A percentile compares a stretch with the other conserved stretches of the same genome.
phyloP scores from a whole-genome alignment of 129 eudicot species.

The Flaveria bidentis region DNA sequence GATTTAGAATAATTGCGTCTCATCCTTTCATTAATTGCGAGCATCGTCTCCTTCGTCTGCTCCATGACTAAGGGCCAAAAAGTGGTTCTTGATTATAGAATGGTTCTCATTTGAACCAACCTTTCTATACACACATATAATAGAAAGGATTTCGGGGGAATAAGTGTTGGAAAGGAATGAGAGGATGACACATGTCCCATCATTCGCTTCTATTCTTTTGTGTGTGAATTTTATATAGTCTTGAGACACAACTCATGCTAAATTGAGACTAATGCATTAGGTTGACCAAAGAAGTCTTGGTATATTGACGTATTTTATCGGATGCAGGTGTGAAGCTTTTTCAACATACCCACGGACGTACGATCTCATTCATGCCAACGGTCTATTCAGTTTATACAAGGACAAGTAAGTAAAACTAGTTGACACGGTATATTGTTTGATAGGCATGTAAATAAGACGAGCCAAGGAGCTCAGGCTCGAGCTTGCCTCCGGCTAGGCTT shows the following conservation, averaged over 20 bases:
- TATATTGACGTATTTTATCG: slow-evolving; percentile 7
- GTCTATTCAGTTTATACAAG: slow-evolving; percentile 86
- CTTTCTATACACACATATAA: too few relatives aligned
- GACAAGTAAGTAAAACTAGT: slow-evolving; percentile 60
- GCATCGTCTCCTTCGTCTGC: background rate
- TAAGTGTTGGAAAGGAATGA: too few relatives aligned
- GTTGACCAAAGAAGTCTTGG: background rate
- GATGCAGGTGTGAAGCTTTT: slow-evolving; percentile 90
- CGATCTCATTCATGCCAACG: slow-evolving; percentile 94
- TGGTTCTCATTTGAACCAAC: background rate
- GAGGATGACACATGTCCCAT: too few relatives aligned
- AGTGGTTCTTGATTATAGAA: background rate
- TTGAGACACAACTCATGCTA: background rate
- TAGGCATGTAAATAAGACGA: too few relatives aligned
- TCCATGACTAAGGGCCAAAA: background rate
- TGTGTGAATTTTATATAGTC: background rate
- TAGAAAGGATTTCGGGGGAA: too few relatives aligned
- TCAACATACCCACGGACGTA: slow-evolving; percentile 97
- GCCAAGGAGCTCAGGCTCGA: too few relatives aligned
- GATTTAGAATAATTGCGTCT: background rate
- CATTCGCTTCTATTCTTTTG: background rate
- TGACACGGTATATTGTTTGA: background rate
- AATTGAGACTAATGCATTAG: slow-evolving; percentile 5
- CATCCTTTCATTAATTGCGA: background rate
- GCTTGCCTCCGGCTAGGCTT: too few relatives aligned